phyloP scores from a whole-genome alignment of 2,329 filamentous ascomycete genomes.

The Hysterium pulicare region DNA sequence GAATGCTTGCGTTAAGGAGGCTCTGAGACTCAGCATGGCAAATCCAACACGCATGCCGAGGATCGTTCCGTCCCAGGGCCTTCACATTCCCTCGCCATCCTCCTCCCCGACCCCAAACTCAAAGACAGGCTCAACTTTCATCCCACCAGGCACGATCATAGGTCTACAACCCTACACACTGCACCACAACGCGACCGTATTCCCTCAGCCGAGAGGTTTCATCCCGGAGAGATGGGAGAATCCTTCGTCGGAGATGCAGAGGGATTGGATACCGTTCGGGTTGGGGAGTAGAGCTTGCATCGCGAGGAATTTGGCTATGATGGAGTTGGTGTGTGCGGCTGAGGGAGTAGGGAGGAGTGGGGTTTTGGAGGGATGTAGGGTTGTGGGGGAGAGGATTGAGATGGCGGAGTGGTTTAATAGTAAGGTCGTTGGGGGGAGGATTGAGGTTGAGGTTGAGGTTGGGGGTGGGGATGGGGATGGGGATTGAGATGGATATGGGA shows the following conservation, averaged over 20 bases:
- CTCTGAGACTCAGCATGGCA: slow-evolving; percentile 43
- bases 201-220: slow-evolving; percentile 17
- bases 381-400: slow-evolving; percentile 43
- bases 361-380: slow-evolving; percentile 44
- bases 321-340: slow-evolving; percentile 28
- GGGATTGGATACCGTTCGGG: slow-evolving; percentile 29
- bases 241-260: slow-evolving; percentile 28
- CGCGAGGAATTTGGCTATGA: slow-evolving; percentile 27
- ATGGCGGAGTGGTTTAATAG: slow-evolving; percentile 58
- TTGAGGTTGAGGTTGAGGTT: slow-evolving; percentile 42
- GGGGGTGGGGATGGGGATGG: too few species aligned
- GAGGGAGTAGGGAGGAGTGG: slow-evolving; percentile 43
- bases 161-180: slow-evolving; percentile 28
- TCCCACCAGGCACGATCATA: slow-evolving; percentile 22
- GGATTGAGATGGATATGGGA: too few species aligned
- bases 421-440: slow-evolving; percentile 48
- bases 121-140: slow-evolving; percentile 14
- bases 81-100: slow-evolving; percentile 27
- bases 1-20: slow-evolving; percentile 47
- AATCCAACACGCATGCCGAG: slow-evolving; percentile 31
- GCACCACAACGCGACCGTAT: slow-evolving; percentile 20
- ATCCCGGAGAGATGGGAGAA: slow-evolving; percentile 33
- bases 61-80: slow-evolving; percentile 24
- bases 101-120: too few species aligned
- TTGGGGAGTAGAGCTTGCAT: slow-evolving; percentile 30